Evolutionary conservation across 164 flowering plant species (phyloP).

Genomic region (Magnolia kwangsiensis): DNA sequence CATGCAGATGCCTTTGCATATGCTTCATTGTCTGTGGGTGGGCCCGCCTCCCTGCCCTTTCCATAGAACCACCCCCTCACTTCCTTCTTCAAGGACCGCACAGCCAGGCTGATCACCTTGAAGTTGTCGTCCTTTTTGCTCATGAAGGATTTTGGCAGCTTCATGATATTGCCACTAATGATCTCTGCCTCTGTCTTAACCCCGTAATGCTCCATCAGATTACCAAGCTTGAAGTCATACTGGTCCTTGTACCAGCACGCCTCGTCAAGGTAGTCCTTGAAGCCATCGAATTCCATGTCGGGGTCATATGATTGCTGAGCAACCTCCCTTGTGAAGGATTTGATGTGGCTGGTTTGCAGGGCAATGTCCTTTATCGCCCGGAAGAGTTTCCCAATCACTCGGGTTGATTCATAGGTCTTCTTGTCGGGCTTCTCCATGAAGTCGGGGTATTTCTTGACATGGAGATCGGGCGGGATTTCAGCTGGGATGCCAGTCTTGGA

Average conservation of each 20-base stretch:
- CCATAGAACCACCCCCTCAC: constrained; percentile 63
- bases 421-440: constrained; percentile 89
- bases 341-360: constrained; percentile 19
- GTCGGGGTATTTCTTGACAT: constrained; percentile 69
- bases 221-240: constrained; percentile 68
- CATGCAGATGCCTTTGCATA: constrained; percentile 84
- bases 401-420: constrained; percentile 50
- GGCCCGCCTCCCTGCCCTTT: constrained; percentile 14
- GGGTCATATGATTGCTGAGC: constrained; percentile 55
- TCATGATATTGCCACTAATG: constrained; percentile 65
- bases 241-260: constrained; percentile 56
- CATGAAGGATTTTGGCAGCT: constrained; percentile 46
- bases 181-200: constrained; percentile 76
- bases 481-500: constrained; percentile 87
- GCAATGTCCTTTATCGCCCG: constrained; percentile 56
- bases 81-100: constrained; percentile 65
- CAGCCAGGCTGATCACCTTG: constrained; percentile 54
- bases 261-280: constrained; percentile 52
- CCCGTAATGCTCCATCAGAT: constrained; percentile 73
- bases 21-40: constrained; percentile 20
- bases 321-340: constrained; percentile 51
- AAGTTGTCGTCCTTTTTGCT: constrained; percentile 39
- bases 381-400: constrained; percentile 40
- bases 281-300: constrained; percentile 80
- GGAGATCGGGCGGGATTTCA: constrained; percentile 50